Evolutionary conservation across 2,329 filamentous ascomycete genomes (phyloP), one percentile per base, ranked within the genome.

Genomic region (Cercospora sp.): DNA sequence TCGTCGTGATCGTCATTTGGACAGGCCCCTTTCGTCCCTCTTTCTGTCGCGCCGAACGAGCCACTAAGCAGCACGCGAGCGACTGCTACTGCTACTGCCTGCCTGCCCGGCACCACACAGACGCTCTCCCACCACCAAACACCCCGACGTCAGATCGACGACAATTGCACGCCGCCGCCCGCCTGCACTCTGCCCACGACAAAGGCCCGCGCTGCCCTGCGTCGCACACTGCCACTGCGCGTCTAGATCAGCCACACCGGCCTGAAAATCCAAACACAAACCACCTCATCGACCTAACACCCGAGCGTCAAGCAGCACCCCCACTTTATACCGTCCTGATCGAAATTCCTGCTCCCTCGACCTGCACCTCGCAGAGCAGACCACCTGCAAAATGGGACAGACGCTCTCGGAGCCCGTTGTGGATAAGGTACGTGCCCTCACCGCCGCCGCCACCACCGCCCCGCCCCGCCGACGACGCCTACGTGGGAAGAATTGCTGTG

Each of bases 331-430:
- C 53, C 30, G 28, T 18, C 30, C 26, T 58, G 53, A 61, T 61
- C 59, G 31, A 42, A 61, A 42, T 61, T 61, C 59, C 36, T 30
- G n/a, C 59, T 28, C 26, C 10, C 59, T 12, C 59, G 9, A 23
- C 8, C 53, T 58, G 53, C 53, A 23, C 18, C 59, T 12, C 31
- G 39, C 33, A 16, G 58, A 42, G 39, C 33, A 58, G 53, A 58
- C 53, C 26, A 58, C 59, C n/a, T 26, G 26, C 33, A 61, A 80
- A 83, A 99, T 99, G 95, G 95, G 95, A 88, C 95, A 99, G 87
- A 99, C 95, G 82, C 90, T 99, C 80, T 98, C 94, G 78, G 95
- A 99, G 87, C 95, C 95, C 78, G 94, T 99, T 79, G 91, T 97
- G 81, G 95, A 98, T 81, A 99, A 99, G 94, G 95, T 99, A 87